phyloP scores from a whole-genome alignment of 805 yeast genomes.

The Candida verbasci region DNA sequence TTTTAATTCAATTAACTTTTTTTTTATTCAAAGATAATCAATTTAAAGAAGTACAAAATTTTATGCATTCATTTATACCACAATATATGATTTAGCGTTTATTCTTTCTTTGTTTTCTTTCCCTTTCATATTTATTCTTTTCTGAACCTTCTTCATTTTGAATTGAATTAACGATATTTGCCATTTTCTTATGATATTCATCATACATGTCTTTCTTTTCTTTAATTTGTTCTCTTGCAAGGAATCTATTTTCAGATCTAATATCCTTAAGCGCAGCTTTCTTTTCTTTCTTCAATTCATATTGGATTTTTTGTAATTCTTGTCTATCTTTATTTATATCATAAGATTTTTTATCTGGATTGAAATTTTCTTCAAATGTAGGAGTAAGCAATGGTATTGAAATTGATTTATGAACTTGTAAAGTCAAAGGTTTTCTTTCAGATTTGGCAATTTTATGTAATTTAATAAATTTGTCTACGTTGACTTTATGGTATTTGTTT shows the following conservation, averaged over 20 bases:
- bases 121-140: constrained; percentile 87
- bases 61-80: no score
- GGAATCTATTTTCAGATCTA: constrained; percentile 82
- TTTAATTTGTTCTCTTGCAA: constrained; percentile 76
- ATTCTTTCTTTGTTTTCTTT: constrained; percentile 57
- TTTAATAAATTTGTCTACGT: constrained; percentile 25
- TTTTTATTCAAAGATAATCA: background rate
- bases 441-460: constrained; percentile 32
- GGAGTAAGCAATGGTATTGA: constrained; percentile 86
- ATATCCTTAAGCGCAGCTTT: constrained; percentile 85
- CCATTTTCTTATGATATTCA: constrained; percentile 87
- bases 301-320: constrained; percentile 77
- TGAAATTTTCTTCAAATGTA: constrained; percentile 90
- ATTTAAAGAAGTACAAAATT: no score
- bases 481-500: constrained; percentile 2
- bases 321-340: constrained; percentile 74
- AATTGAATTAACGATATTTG: constrained; percentile 77
- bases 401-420: constrained; percentile 81
- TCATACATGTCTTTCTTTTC: constrained; percentile 72
- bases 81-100: no score
- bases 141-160: constrained; percentile 95
- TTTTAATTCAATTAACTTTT: background rate
- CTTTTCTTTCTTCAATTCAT: constrained; percentile 86
- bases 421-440: constrained; percentile 55
- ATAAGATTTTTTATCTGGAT: constrained; percentile 90